phyloP scores from a whole-genome alignment of 805 yeast species.

The Candida insectorum region DNA sequence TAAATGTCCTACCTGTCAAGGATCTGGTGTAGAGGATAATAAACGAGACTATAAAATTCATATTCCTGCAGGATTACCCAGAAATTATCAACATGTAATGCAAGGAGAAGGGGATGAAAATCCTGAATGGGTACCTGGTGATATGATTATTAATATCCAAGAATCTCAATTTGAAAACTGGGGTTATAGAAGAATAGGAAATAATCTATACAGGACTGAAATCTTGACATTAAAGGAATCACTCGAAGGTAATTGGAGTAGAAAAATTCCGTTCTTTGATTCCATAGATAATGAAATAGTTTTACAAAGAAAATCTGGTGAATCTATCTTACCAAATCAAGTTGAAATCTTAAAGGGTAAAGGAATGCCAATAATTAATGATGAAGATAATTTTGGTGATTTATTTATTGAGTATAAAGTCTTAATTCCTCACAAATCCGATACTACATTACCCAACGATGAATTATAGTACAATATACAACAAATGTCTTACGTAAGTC shows the following conservation, averaged over 20 bases:
- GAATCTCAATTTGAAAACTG: conserved; percentile 59
- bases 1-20: conserved; percentile 68
- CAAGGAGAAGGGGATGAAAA: conserved; percentile 79
- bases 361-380: conserved; percentile 75
- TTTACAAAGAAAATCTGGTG: conserved; percentile 50
- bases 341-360: conserved; percentile 66
- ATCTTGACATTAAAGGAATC: conserved; percentile 72
- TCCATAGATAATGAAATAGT: conserved; percentile 43
- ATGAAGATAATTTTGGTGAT: conserved; percentile 35
- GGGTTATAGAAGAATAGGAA: conserved; percentile 84
- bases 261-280: conserved; percentile 67
- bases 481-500: too few species aligned
- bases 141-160: conserved; percentile 56
- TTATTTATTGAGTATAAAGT: conserved; percentile 52
- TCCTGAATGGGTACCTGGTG: conserved; percentile 84
- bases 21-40: conserved; percentile 59
- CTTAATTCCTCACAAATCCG: conserved; percentile 17
- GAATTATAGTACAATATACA: too few species aligned
- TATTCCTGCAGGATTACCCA: conserved; percentile 66
- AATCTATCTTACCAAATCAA: conserved; percentile 59
- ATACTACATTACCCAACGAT: conserved; percentile 1
- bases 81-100: conserved; percentile 55
- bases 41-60: conserved; percentile 56
- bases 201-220: conserved; percentile 77
- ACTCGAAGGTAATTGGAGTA: conserved; percentile 72